Conservation (phyloP, 164 flowering plant genomes). For the Houttuynia cordata region DNA sequence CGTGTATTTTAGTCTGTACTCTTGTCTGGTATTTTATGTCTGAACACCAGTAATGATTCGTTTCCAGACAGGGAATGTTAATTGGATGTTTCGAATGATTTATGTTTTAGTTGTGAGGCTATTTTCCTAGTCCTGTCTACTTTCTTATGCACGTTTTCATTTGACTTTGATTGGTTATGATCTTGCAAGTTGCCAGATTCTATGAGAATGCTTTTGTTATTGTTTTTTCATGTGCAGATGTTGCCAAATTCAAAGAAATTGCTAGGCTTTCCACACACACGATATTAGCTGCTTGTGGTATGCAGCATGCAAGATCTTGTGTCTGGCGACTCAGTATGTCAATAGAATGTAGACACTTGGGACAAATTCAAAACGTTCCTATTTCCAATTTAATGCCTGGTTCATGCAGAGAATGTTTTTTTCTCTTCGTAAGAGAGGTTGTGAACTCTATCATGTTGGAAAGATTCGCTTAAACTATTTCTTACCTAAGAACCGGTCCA, state of each 20-base stretch:
- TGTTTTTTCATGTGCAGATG: conserved; percentile 24
- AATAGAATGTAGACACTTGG: conserved; percentile 32
- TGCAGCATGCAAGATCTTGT: conserved; percentile 33
- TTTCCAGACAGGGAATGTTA: too few relatives aligned
- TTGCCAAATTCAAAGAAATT: conserved; percentile 45
- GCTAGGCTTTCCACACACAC: conserved; percentile 58
- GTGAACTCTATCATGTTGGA: conserved; percentile 32
- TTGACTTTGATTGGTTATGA: not conserved
- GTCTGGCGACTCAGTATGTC: conserved; percentile 13
- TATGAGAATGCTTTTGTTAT: not conserved
- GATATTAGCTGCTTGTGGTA: conserved; percentile 62
- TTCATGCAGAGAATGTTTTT: conserved; percentile 63
- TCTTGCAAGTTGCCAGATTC: not conserved
- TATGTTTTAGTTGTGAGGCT: too few relatives aligned
- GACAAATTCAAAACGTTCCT: conserved; percentile 10
- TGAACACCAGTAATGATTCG: too few relatives aligned
- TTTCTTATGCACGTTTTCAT: too few relatives aligned
- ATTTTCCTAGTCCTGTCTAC: too few relatives aligned
- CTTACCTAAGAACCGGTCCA: not conserved
- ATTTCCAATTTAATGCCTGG: conserved; percentile 39
- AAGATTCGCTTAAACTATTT: conserved; percentile 6
- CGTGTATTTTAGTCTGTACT: too few relatives aligned
- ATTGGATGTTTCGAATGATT: too few relatives aligned
- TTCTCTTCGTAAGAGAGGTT: conserved; percentile 41
- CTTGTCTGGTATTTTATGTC: too few relatives aligned